These are phyloP conservation scores for Scedosporium dehoogii DNA, from an alignment of 2,329 filamentous ascomycete species.

Conservation along the genomic window DNA sequence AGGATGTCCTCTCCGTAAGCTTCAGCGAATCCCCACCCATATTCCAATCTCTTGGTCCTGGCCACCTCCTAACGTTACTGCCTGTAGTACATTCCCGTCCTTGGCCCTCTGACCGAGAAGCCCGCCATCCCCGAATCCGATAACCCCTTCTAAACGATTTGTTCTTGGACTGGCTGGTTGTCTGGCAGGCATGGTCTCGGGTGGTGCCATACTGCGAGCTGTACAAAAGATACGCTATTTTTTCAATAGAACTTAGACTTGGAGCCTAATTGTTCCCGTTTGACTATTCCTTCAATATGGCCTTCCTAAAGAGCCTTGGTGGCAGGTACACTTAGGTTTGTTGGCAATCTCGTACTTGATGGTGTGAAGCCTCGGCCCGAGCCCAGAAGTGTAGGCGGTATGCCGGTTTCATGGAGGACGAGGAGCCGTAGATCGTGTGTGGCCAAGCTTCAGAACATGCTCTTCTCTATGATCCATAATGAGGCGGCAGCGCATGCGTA, in stretches of 20 bases:
- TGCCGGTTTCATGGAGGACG: no score
- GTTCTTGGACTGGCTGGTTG: background rate
- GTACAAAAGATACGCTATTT: constrained; percentile 2
- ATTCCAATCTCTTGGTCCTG: background rate
- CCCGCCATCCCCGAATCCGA: constrained; percentile 45
- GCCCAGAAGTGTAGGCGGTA: no score
- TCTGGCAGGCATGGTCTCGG: background rate
- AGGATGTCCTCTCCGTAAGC: constrained; percentile 48
- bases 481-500: no score
- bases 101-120: constrained; percentile 41
- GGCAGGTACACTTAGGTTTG: no score
- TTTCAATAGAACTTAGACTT: constrained; percentile 5
- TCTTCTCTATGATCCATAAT: no score
- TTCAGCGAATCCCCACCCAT: background rate
- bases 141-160: constrained; percentile 37
- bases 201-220: background rate
- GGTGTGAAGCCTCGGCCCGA: no score
- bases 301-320: no score
- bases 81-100: constrained; percentile 42
- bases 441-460: no score
- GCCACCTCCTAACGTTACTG: constrained; percentile 14
- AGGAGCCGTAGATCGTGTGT: no score
- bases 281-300: background rate
- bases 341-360: no score
- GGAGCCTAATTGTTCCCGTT: background rate